Conservation (phyloP, 192 early-diverging fungal species). For the Mortierella hygrophila region DNA sequence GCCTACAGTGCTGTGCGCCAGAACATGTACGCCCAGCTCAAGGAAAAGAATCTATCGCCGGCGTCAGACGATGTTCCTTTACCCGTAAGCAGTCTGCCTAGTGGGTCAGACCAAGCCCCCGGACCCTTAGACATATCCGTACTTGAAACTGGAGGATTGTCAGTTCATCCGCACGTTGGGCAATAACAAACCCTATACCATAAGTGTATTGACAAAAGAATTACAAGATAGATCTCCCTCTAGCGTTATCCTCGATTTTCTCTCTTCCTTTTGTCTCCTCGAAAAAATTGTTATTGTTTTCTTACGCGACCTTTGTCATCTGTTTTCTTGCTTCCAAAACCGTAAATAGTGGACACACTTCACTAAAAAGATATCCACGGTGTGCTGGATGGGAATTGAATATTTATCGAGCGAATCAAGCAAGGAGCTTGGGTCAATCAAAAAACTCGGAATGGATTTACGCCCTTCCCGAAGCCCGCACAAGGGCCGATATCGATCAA, state of each 20-base stretch:
- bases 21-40: slow-evolving; percentile 1
- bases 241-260: neutral
- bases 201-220: neutral
- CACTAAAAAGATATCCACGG: neutral
- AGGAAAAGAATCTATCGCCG: neutral
- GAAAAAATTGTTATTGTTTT: neutral
- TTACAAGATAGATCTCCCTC: too few species aligned
- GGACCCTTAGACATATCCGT: slow-evolving; percentile 11
- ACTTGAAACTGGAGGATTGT: neutral
- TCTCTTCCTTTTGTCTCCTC: neutral
- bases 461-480: neutral
- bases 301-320: neutral
- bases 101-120: slow-evolving; percentile 12
- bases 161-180: neutral
- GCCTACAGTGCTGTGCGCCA: slow-evolving; percentile 30
- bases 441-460: slow-evolving; percentile 19
- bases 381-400: slow-evolving; percentile 16
- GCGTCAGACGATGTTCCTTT: neutral
- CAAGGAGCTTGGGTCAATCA: neutral
- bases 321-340: neutral
- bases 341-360: slow-evolving; percentile 12
- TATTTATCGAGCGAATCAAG: neutral
- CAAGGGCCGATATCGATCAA: neutral
- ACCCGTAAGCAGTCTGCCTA: neutral
- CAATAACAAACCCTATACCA: slow-evolving; percentile 12